These are phyloP conservation scores for Noccaea bulbosa DNA, from an alignment of 345 rosid species.

Conservation along the genomic window DNA sequence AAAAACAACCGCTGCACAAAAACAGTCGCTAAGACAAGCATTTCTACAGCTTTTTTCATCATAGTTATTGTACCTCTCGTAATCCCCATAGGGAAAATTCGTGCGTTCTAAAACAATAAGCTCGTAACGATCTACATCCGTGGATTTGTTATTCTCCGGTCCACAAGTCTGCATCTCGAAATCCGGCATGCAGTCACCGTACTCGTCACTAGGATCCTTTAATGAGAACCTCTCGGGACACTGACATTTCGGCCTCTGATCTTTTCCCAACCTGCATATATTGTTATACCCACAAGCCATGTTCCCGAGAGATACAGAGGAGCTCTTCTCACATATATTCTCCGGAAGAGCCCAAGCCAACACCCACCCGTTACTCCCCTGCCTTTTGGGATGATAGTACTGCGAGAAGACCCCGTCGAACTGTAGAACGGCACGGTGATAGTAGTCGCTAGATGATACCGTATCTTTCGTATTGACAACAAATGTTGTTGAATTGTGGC, in stretches of 20 bases:
- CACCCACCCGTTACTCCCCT: slow-evolving; percentile 35
- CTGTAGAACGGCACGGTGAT: slow-evolving; percentile 54
- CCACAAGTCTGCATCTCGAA: slow-evolving; percentile 49
- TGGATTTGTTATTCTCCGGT: background rate
- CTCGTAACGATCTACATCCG: slow-evolving; percentile 37
- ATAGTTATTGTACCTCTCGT: slow-evolving; percentile 24
- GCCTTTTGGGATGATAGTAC: slow-evolving; percentile 52
- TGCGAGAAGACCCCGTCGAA: slow-evolving; percentile 59
- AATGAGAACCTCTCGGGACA: slow-evolving; percentile 52
- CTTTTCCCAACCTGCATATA: slow-evolving; percentile 45
- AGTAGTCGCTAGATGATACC: slow-evolving; percentile 29
- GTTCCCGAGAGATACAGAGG: slow-evolving; percentile 4
- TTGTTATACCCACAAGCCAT: slow-evolving; percentile 66
- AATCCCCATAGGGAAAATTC: slow-evolving; percentile 50
- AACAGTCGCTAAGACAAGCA: slow-evolving; percentile 58
- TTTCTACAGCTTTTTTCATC: slow-evolving; percentile 50
- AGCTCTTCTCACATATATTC: slow-evolving; percentile 42
- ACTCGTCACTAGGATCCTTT: slow-evolving; percentile 42
- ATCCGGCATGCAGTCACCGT: slow-evolving; percentile 49
- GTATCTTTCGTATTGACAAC: background rate
- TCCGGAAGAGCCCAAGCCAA: slow-evolving; percentile 48
- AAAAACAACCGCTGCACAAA: slow-evolving; percentile 54
- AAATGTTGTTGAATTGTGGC: slow-evolving; percentile 32
- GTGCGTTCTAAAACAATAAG: slow-evolving; percentile 32
- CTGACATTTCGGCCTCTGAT: slow-evolving; percentile 49